Evolutionary conservation across 2,329 filamentous ascomycete genomes (phyloP).

Genomic region (Ophiostoma fasciatum): DNA sequence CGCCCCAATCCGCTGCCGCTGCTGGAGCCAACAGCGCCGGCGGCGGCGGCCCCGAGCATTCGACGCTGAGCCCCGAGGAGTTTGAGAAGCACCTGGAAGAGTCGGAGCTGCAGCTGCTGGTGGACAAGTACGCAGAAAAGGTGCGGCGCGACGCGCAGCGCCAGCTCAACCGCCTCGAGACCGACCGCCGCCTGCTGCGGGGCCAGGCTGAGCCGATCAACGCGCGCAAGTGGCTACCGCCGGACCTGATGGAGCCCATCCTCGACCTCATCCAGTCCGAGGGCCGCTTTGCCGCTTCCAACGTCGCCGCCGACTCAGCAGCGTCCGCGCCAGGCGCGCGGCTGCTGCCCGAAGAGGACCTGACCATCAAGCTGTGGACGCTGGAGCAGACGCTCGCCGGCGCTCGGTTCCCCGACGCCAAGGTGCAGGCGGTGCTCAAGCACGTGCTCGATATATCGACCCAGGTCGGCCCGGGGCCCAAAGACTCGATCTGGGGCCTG

Average conservation of each 20-base stretch:
- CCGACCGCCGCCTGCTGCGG: constrained; percentile 69
- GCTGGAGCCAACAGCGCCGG: too few relatives aligned
- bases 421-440: constrained; percentile 48
- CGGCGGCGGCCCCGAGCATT: too few relatives aligned
- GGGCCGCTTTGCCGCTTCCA: constrained; percentile 39
- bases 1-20: constrained; percentile 13
- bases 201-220: constrained; percentile 61
- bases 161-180: constrained; percentile 65
- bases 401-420: constrained; percentile 51
- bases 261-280: constrained; percentile 58
- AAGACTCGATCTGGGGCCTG: constrained; percentile 67
- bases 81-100: constrained; percentile 81
- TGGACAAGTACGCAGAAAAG: constrained; percentile 72
- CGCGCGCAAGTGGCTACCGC: constrained; percentile 63
- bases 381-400: constrained; percentile 57
- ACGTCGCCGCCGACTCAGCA: constrained; percentile 28
- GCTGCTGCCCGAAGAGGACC: constrained; percentile 57
- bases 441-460: constrained; percentile 53
- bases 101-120: constrained; percentile 73
- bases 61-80: constrained; percentile 64
- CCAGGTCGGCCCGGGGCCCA: constrained; percentile 38
- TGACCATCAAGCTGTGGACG: constrained; percentile 71
- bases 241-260: constrained; percentile 64
- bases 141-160: constrained; percentile 65
- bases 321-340: constrained; percentile 28